Base-by-base conservation (phyloP, 2,329 filamentous ascomycete genomes). In the Venturiaceae sp. region DNA sequence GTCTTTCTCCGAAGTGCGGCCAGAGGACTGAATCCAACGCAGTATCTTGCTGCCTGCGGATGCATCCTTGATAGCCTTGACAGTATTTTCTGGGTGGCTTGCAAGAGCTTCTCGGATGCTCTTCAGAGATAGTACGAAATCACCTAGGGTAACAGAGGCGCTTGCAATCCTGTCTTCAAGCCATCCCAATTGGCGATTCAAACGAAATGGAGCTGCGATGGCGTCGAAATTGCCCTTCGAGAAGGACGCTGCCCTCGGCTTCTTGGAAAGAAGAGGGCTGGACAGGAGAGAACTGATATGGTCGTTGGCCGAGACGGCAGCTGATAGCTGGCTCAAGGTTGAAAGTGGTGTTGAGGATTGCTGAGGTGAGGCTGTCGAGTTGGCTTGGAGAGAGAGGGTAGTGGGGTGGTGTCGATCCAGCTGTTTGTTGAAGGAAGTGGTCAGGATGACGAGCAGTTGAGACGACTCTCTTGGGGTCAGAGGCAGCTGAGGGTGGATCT, bases 351-450 rank as follows among this genome's bases (percentile, higher is more conserved):
- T 28, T n/a, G 34, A 2, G 4, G 9, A 11, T 23, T 28, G 26
- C n/a, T 37, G 37, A 26, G 41, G 16, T 5, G 55, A 19, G 46
- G 19, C 7, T 11, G 23, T 5, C 9, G 13, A 23, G 9, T 9
- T 50, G 11, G 32, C 53, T 16, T 56, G 23, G 33, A 9, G 26
- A 33, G 53, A 30, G n/a, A 56, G 32, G 4, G 34, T 7, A 32
- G 34, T 55, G 6, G 78, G 79, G 69, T 85, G 79, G 60, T 80
- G 78, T 57, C 73, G 75, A 64, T 87, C 83, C 44, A 87, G 77
- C 60, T 86, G 82, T 54, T 77, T 74, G 63, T 82, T 77, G 68
- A 87, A 87, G 13, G 83, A 86, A 41, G 76, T 77, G 23, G 82
- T 85, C 62, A 87, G 77, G 21, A 83, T 74, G 57, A 74, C 77